Evolutionary conservation across 2,329 filamentous ascomycete genomes (phyloP), one percentile per base, ranked within the genome.

Genomic region (Botrytis byssoidea): DNA sequence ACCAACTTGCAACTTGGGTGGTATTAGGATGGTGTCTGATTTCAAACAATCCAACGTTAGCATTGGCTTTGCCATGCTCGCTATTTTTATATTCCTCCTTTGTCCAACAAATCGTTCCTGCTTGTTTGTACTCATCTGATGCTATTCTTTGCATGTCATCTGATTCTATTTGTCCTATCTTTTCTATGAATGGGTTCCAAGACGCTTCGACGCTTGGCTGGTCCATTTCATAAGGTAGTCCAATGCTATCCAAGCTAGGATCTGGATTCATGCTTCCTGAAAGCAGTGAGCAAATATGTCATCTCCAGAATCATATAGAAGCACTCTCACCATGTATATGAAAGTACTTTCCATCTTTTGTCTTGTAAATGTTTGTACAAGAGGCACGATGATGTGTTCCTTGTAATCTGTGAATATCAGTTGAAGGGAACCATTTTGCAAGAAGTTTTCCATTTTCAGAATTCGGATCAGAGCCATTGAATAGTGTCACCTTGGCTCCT

Each of bases 61-160:
- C 80, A 74, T 84, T 85, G 12, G 83, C 83, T 72, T 82, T 82
- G 5, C 84, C 83, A 59, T 85, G 83, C 59, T 83, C 82, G 29
- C 79, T 82, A 12, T 80, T 77, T 12, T 77, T 77, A 74, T 81
- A 78, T 42, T 75, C 75, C 12, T 75, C 73, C 4, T 42, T 66
- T 5, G 51, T 57, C 51, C 51, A 57, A 57, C 51, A 57, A 29
- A 57, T 57, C 14, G 51, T 57, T 18, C 51, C 51, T 29, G 51
- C 51, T 7, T 57, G 51, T 57, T 57, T 57, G n/a, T 57, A 57
- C n/a, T 57, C n/a, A 29, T 57, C 51, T 18, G 51, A 57, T 57
- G 51, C 51, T 57, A 57, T 57, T 57, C 51, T 57, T 57, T 57
- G 51, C 51, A 57, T 57, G 18, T 57, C 51, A 18, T 57, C 51